Evolutionary conservation across 2,329 filamentous ascomycete genomes (phyloP), one percentile per base, ranked within the genome.

Genomic region (Ceratocystis alfenasii): DNA sequence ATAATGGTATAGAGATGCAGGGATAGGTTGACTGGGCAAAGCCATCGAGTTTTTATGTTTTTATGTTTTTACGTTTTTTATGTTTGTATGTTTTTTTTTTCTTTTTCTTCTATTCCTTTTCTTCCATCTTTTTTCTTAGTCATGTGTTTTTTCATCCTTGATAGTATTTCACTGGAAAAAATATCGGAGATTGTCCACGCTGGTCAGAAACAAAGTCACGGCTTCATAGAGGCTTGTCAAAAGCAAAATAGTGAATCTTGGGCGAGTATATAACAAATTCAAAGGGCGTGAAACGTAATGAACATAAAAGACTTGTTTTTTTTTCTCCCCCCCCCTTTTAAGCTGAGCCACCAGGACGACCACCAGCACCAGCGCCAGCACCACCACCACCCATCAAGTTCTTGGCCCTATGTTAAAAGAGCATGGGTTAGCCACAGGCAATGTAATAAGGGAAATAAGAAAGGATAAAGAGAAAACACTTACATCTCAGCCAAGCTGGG

Each of bases 401-500:
- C 28, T 77, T 74, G 12, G 78, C 78, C 77, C 78, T 79, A 33
- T 28, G 36, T 33, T 45, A 66, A 6, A 33, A 60, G 20, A 64
- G 59, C 22, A 50, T 50, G 50, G 30, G 36, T 41, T 41, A 53
- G 59, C 30, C 25, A 69, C 45, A 60, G 45, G 57, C 59, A 64
- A 48, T 60, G 41, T 53, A 22, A 46, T 22, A 53, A 25, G 8
- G 44, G 63, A 33, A 22, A 64, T 6, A 41, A 3, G 5, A 50
- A 17, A 2, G 7, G 17, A 6, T 1, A 44, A 66, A n/a, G 25
- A 20, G 12, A 3, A 33, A 5, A 8, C 3, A 84, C 89, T 89
- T 78, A 95, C 92, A 97, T 91, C 67, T 96, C 90, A 57, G 90
- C 90, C 75, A 99, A 87, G 74, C 78, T 88, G 61, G 94, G 94